Base-by-base conservation (phyloP, 768 basidiomycete species). In the Termitomyces sp. region DNA sequence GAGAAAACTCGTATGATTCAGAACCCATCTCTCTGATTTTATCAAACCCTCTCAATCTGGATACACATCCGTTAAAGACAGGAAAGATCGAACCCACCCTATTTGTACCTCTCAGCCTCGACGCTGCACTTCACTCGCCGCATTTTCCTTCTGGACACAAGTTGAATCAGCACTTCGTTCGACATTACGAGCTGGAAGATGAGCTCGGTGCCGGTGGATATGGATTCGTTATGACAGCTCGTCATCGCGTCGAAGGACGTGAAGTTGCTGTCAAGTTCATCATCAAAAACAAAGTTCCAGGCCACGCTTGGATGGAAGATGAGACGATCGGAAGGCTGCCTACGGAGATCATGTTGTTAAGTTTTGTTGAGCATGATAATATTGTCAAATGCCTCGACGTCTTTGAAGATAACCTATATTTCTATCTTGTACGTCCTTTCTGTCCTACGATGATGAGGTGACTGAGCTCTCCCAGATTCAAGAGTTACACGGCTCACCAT, bases 191-290 rank as follows among this genome's bases (percentile, higher is more conserved):
- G 37, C 80, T 90, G 22, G 80, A 79, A 37, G 89, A 88, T 60
- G 87, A 91, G 66, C 77, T 98, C 24, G 95, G 95, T 41, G 84
- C 85, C 10, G 95, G 95, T 43, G 94, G 94, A 17, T 98, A 94
- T 66, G 94, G 94, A 2, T 97, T 98, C 67, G 95, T 98, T 26
- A 90, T 96, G 80, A 88, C 88, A 2, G 93, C 92, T 10, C 71
- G 76, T 35, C 82, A 90, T 65, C 82, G 81, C 14, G 62, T 60
- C 30, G 76, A 80, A 45, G 76, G 77, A 0, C 68, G 74, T 55
- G 89, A 93, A 66, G 93, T 94, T 51, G 94, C 94, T 0, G 89
- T 97, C 70, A 98, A 98, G 72, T 97, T 98, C 68, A 93, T 98
- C 65, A 82, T 89, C 73, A 94, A 92, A 69, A 79, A 85, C 76